Evolutionary conservation across 1,284 basidiomycete genomes (phyloP).

Genomic region (Macrocystidia cucumis): DNA sequence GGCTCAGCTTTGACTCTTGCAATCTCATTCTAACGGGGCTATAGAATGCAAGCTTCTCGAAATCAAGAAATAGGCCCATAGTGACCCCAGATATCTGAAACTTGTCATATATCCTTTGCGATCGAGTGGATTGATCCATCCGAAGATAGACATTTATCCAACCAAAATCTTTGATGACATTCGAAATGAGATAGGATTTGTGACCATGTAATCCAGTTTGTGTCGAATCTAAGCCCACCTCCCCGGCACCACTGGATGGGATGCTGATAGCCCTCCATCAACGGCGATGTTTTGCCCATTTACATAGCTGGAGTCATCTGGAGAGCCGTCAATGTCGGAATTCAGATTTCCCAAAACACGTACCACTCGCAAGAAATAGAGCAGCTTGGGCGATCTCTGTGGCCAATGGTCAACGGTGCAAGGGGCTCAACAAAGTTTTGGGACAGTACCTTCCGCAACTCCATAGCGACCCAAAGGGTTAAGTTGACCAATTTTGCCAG

Average conservation of each 20-base stretch:
- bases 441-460: slow-evolving; percentile 56
- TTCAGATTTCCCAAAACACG: slow-evolving; percentile 13
- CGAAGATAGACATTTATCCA: too few species aligned
- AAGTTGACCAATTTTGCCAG: slow-evolving; percentile 75
- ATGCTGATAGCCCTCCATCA: slow-evolving; percentile 78
- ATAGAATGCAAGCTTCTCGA: neutral
- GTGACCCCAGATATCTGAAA: too few species aligned
- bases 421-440: neutral
- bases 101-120: too few species aligned
- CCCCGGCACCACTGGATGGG: slow-evolving; percentile 67
- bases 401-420: too few species aligned
- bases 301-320: slow-evolving; percentile 88
- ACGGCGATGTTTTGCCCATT: slow-evolving; percentile 87
- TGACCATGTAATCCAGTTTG: neutral
- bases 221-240: slow-evolving; percentile 28
- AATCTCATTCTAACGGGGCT: neutral
- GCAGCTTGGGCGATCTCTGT: slow-evolving; percentile 80
- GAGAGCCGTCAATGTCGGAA: slow-evolving; percentile 1
- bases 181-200: too few species aligned
- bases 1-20: neutral
- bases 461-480: slow-evolving; percentile 82
- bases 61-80: too few species aligned
- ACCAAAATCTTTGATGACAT: too few species aligned
- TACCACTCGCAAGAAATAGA: slow-evolving; percentile 84
- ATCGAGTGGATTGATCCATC: too few species aligned